Base-by-base conservation (phyloP, 257 asterid species). In the Ocimum tenuiflorum region DNA sequence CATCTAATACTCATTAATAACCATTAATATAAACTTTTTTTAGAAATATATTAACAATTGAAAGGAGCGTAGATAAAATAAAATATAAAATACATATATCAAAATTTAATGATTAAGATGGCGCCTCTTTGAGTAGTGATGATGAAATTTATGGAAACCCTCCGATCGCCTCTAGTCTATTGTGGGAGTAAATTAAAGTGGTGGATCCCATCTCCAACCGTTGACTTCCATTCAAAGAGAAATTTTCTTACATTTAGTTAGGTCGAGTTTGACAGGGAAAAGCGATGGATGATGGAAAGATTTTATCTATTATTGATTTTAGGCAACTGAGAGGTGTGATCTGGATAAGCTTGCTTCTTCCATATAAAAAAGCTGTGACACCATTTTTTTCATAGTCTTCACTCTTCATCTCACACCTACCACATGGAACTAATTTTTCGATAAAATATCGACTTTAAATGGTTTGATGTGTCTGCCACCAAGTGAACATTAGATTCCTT, bases 401-500 rank as follows among this genome's bases (percentile, higher is more conserved):
- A 4, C 0, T 75, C 72, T 47, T 20, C 55, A 63, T 69, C 66
- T 75, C 70, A 56, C 78, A 81, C 85, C 91, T 67, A 82, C 80
- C 88, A 78, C 84, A 73, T 79, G 85, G 74, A 64, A 78, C 60
- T 51, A 67, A 24, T 59, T 59, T 80, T 79, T 57, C 61, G 72
- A 66, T 77, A 51, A 56, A 50, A 75, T 68, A 72, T 54, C 52
- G 57, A 69, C 58, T 71, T 63, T 58, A 73, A 73, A 59, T 69
- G 79, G 61, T 68, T 79, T 46, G 71, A 71, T 81, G 76, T 87
- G 92, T 88, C 97, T 74, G 91, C 97, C 95, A 86, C 86, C 83
- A 82, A 77, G 73, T 81, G 82, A 68, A 75, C 91, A 88, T 66
- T 60, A 82, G 89, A 84, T 91, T 84, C 92, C 82, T 5, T 29